Percentiles rank a stretch among this genome's conserved stretches.
Evolutionary conservation across 192 early-diverging fungal species (phyloP).

Genomic region (Chytriomyces confervae): DNA sequence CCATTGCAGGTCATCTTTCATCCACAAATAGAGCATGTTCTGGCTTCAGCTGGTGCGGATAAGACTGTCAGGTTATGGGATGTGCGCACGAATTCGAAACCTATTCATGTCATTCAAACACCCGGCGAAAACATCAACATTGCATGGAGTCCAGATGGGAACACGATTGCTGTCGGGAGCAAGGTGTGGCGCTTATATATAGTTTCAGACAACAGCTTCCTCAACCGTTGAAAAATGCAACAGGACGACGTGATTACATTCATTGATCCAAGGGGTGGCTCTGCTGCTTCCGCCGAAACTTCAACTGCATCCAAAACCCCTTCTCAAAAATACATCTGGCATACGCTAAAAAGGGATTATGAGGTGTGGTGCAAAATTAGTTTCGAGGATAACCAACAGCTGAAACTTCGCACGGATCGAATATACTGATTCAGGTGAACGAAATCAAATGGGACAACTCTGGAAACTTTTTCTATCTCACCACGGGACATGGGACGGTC

Average conservation of each 20-base stretch:
- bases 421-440: slow-evolving; percentile 59
- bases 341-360: slow-evolving; percentile 56
- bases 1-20: slow-evolving; percentile 65
- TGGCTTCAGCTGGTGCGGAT: slow-evolving; percentile 80
- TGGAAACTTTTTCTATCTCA: slow-evolving; percentile 75
- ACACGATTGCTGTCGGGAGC: slow-evolving; percentile 79
- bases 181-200: slow-evolving; percentile 55
- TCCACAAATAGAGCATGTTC: slow-evolving; percentile 70
- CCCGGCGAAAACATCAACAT: slow-evolving; percentile 86
- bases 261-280: slow-evolving; percentile 69
- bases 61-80: slow-evolving; percentile 84
- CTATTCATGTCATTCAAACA: slow-evolving; percentile 64
- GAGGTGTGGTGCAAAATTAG: slow-evolving; percentile 45
- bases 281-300: slow-evolving; percentile 26
- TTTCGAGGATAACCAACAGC: not conserved
- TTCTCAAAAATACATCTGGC: slow-evolving; percentile 43
- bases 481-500: slow-evolving; percentile 77
- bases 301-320: not conserved
- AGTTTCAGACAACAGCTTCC: not conserved
- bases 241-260: slow-evolving; percentile 77
- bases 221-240: not conserved
- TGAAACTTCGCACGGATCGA: not conserved
- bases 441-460: slow-evolving; percentile 82
- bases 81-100: slow-evolving; percentile 64
- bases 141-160: slow-evolving; percentile 80